Base-by-base conservation (phyloP, 495 filamentous ascomycete genomes). In the Xylaria longipes region DNA sequence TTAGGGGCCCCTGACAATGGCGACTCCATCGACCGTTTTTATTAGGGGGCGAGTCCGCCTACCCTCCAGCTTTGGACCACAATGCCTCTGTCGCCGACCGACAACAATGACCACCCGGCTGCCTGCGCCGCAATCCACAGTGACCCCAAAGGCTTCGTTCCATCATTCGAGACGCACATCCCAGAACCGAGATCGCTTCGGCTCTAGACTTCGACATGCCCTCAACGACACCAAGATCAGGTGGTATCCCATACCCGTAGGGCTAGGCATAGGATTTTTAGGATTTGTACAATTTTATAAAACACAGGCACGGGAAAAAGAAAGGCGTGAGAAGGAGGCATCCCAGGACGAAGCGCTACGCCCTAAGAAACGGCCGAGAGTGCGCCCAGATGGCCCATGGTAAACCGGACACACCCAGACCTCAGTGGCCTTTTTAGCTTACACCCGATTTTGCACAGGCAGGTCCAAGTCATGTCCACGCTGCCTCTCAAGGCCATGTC, bases 171-270 rank as follows among this genome's bases (percentile, higher is more conserved):
- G 81, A 45, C 76, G 78, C 35, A 72, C 78, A 67, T 71, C 73
- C 62, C 82, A 79, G 37, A 80, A 83, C 62, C 76, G 80, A 56
- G 83, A 83, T 15, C 77, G 77, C 61, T 82, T 83, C 73, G 77
- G 78, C 22, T 80, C 81, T 41, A 80, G 79, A n/a, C 75, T 81
- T 48, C 74, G 78, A 0, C 68, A 54, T 29, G 79, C 83, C 90
- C 71, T 88, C 87, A 61, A 77, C 67, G 77, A 91, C 71, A 97
- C 93, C 37, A 96, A 91, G 75, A 87, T 97, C 63, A 88, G 93
- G 86, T 99, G 96, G 96, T 92, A 95, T 82, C 93, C 93, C n/a
- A 98, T 99, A 77, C 97, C 96, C 27, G 88, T 97, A 45, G 93
- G 91, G 11, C 85, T 98, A 6, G 96, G 96, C 54, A 91, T 98